Evolutionary conservation across 441 rosid genomes (phyloP).

Genomic region (Arabidopsis lyrata): DNA sequence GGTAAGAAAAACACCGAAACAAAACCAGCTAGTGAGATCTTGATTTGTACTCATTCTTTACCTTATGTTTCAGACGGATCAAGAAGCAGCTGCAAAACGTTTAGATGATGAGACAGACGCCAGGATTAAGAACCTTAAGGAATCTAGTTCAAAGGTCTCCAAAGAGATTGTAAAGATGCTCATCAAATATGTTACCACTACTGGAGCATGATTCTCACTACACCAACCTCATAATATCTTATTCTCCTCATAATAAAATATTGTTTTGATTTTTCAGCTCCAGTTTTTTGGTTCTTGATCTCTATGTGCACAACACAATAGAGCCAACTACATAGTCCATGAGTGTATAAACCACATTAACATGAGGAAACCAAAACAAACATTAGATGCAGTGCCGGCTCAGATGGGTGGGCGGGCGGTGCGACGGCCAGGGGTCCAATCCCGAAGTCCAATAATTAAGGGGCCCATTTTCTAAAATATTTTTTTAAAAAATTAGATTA

Average conservation of each 20-base stretch:
- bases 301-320: background rate
- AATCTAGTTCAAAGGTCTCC: conserved; percentile 40
- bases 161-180: conserved; percentile 48
- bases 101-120: conserved; percentile 59
- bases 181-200: conserved; percentile 44
- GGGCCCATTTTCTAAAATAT: too few species aligned
- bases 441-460: too few species aligned
- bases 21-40: conserved; percentile 19
- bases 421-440: too few species aligned
- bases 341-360: background rate
- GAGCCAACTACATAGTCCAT: conserved; percentile 2
- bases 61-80: conserved; percentile 41
- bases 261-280: conserved; percentile 2
- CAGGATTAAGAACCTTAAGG: conserved; percentile 41
- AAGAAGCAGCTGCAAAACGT: conserved; percentile 51
- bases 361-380: conserved; percentile 9
- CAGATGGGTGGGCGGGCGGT: too few species aligned
- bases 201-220: conserved; percentile 32
- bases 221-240: conserved; percentile 1
- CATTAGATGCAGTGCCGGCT: too few species aligned
- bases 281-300: background rate
- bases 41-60: conserved; percentile 18
- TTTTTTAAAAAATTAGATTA: too few species aligned
- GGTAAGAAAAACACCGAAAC: conserved; percentile 55
- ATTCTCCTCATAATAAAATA: conserved; percentile 3